Conservation (phyloP, 2,329 filamentous ascomycete genomes). For the Ophiostoma sp. region DNA sequence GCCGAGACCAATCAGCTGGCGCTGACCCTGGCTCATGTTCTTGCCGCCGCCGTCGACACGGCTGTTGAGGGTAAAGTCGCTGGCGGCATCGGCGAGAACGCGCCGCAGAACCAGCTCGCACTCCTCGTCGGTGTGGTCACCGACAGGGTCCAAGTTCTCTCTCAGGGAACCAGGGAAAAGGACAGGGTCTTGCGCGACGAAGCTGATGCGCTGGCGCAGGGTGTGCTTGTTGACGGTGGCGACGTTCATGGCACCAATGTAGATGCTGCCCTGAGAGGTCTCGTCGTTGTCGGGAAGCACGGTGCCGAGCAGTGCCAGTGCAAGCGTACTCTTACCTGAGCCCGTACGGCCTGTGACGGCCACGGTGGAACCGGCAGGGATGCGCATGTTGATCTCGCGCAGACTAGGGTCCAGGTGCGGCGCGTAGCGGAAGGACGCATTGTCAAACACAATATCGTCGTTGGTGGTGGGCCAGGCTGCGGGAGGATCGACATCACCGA, state of each 20-base stretch:
- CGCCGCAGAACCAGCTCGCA: slow-evolving; percentile 56
- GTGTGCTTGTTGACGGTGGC: slow-evolving; percentile 54
- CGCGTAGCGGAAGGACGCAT: slow-evolving; percentile 78
- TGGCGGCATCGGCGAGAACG: slow-evolving; percentile 50
- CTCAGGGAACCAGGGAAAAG: slow-evolving; percentile 60
- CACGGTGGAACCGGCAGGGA: slow-evolving; percentile 64
- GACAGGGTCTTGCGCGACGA: slow-evolving; percentile 65
- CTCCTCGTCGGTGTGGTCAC: slow-evolving; percentile 55
- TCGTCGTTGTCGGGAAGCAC: slow-evolving; percentile 47
- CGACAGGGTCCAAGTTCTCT: slow-evolving; percentile 69
- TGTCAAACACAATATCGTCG: slow-evolving; percentile 73
- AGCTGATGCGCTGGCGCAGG: slow-evolving; percentile 59
- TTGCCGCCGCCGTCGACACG: slow-evolving; percentile 60
- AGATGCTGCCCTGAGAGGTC: slow-evolving; percentile 48
- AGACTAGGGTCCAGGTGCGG: slow-evolving; percentile 74
- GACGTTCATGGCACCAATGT: slow-evolving; percentile 56
- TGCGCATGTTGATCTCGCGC: slow-evolving; percentile 65
- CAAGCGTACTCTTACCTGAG: slow-evolving; percentile 80
- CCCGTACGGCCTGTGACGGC: slow-evolving; percentile 79
- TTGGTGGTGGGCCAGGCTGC: slow-evolving; percentile 72
- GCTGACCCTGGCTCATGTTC: slow-evolving; percentile 63
- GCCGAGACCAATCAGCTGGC: slow-evolving; percentile 62
- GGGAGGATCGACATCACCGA: slow-evolving; percentile 60
- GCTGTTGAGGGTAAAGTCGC: slow-evolving; percentile 47
- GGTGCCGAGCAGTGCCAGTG: slow-evolving; percentile 59